Evolutionary conservation across 129 eudicot genomes (phyloP), one percentile per base, ranked within the genome.

Genomic region (Calendula officinalis): DNA sequence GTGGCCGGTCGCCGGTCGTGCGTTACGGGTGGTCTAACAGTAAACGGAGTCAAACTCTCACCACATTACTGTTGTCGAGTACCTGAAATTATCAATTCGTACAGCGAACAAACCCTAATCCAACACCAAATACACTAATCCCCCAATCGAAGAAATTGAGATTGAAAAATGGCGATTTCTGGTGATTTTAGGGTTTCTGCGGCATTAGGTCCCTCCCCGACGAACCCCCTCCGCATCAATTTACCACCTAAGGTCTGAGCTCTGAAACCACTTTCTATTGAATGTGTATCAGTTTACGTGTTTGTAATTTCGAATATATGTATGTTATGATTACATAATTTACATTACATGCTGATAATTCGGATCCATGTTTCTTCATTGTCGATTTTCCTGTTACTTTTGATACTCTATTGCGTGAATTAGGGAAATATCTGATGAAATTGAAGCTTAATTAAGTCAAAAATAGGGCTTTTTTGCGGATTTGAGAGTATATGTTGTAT

Each of bases 111-210:
- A 69, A 46, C 74, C 66, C 74, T 69, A 56, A 44, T 10, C 49
- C 51, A 69, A 64, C 52, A 56, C 42, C 59, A 55, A 64, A 27
- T 1, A 9, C 60, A 32, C 52, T 55, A 73, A 79, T 35, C 62
- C 51, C 64, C 76, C 72, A 47, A 71, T 37, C 50, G n/a, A n/a
- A 50, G 5, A 48, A 22, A 41, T 14, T 37, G 45, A 64, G 45
- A 32, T 27, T 7, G n/a, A 32, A 16, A 40, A 67, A 85, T 89
- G 97, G 86, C 95, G 75, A 79, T 90, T 55, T 66, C 84, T 3
- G 87, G 91, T 51, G 95, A 86, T 77, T 75, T 83, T 9, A 78
- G 95, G 53, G 84, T 90, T 3, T 79, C 87, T 54, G 88, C 97
- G n/a, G 74, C 95, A 27, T 56, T 86, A 7, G 66, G 79, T 10